Conservation (phyloP, 2,329 filamentous ascomycete genomes). For the Colletotrichum endophyticum region DNA sequence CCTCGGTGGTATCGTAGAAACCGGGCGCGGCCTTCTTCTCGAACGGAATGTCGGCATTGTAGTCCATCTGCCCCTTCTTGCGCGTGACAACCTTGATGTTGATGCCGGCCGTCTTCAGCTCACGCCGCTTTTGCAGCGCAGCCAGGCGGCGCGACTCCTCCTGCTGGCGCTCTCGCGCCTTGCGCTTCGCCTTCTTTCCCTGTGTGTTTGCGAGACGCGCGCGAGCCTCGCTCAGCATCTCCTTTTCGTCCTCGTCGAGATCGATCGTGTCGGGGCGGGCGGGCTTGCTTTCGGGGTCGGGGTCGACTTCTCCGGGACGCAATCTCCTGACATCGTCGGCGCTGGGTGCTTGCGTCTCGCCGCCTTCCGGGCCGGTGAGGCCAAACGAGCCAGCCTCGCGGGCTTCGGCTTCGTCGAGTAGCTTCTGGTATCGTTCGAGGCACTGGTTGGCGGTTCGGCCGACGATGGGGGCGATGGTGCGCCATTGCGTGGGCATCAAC, state of each 20-base stretch:
- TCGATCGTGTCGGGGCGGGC: conserved; percentile 96
- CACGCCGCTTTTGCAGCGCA: conserved; percentile 90
- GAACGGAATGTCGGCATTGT: conserved; percentile 98
- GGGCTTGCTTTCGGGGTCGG: conserved; percentile 96
- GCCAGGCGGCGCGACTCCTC: conserved; percentile 93
- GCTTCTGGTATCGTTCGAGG: conserved; percentile 93
- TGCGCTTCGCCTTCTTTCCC: conserved; percentile 98
- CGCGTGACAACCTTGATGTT: conserved; percentile 94
- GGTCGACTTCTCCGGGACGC: conserved; percentile 91
- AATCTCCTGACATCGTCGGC: conserved; percentile 91
- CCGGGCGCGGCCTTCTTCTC: conserved; percentile 88
- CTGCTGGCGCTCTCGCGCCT: conserved; percentile 92
- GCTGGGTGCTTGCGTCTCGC: conserved; percentile 84
- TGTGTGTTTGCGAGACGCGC: conserved; percentile 97
- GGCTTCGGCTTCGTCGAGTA: conserved; percentile 94
- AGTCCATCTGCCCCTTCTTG: conserved; percentile 98
- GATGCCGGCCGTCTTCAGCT: conserved; percentile 96
- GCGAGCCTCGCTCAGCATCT: conserved; percentile 97
- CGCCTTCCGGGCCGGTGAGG: conserved; percentile 83
- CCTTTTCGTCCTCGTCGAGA: conserved; percentile 98
- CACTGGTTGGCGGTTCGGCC: conserved; percentile 97
- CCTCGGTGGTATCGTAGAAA: conserved; percentile 92
- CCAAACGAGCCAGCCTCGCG: conserved; percentile 84
- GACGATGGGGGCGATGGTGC: conserved; percentile 96
- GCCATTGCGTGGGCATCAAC: conserved; percentile 99